phyloP scores from a whole-genome alignment of 1,139 yeast species.

The Pichia cactophila region DNA sequence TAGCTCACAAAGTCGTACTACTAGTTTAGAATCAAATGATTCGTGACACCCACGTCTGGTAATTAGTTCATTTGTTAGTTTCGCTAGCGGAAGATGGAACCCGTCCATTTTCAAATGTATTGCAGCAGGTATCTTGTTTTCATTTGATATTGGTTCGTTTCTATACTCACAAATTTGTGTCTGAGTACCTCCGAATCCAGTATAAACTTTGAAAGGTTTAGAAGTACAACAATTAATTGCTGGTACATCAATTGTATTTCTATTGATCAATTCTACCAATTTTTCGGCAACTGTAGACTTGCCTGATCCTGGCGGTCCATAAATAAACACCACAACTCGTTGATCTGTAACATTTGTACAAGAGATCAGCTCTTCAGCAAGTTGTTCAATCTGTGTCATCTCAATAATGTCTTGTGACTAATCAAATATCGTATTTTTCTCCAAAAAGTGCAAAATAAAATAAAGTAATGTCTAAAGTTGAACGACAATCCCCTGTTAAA shows the following conservation, averaged over 20 bases:
- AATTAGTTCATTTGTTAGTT: slow-evolving; percentile 51
- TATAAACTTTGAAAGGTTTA: background rate
- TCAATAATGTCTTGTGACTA: background rate
- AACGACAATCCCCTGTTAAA: too few species aligned
- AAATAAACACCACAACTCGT: slow-evolving; percentile 43
- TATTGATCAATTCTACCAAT: slow-evolving; percentile 28
- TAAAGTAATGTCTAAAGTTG: too few species aligned
- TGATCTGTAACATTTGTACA: background rate
- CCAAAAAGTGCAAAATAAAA: too few species aligned
- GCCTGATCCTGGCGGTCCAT: slow-evolving; percentile 82
- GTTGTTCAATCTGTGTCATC: background rate
- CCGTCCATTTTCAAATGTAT: slow-evolving; percentile 69
- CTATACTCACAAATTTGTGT: slow-evolving; percentile 10
- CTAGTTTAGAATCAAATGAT: slow-evolving; percentile 63
- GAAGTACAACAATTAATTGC: background rate
- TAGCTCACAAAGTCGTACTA: slow-evolving; percentile 31
- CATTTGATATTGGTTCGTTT: background rate
- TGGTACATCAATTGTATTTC: background rate
- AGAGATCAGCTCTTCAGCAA: background rate
- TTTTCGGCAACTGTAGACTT: slow-evolving; percentile 57
- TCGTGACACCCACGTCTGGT: slow-evolving; percentile 75
- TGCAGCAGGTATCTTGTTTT: slow-evolving; percentile 14
- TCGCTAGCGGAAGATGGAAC: slow-evolving; percentile 59
- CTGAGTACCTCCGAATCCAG: background rate
- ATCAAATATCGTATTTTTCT: background rate